Conservation (phyloP, 768 basidiomycete species). For the Jaapia argillacea region DNA sequence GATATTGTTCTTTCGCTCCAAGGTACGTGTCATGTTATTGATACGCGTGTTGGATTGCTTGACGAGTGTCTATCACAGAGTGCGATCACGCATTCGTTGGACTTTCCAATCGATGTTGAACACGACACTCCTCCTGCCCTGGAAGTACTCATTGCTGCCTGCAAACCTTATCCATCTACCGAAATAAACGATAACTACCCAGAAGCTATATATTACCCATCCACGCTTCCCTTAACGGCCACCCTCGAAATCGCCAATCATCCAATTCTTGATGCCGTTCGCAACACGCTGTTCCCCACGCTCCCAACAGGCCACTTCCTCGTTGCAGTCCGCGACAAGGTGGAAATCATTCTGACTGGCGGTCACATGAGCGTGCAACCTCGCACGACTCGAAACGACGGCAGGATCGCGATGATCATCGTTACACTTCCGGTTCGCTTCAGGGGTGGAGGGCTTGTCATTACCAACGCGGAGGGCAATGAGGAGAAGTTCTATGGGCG, state of each 20-base stretch:
- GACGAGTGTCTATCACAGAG: slow-evolving; percentile 30
- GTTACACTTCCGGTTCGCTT: slow-evolving; percentile 69
- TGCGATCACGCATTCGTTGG: slow-evolving; percentile 70
- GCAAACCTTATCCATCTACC: slow-evolving; percentile 51
- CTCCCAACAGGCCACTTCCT: slow-evolving; percentile 63
- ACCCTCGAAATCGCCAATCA: slow-evolving; percentile 76
- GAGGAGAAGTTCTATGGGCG: slow-evolving; percentile 56
- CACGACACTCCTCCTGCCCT: slow-evolving; percentile 68
- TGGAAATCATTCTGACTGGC: slow-evolving; percentile 59
- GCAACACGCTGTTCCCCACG: slow-evolving; percentile 60
- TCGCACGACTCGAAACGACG: slow-evolving; percentile 46
- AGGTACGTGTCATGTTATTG: slow-evolving; percentile 31
- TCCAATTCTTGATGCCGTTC: slow-evolving; percentile 71
- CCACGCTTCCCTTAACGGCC: slow-evolving; percentile 60
- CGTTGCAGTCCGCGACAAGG: slow-evolving; percentile 52
- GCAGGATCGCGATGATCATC: slow-evolving; percentile 61
- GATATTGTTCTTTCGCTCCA: slow-evolving; percentile 70
- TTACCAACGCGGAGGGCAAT: slow-evolving; percentile 43
- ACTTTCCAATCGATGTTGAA: slow-evolving; percentile 74
- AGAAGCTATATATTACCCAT: slow-evolving; percentile 65
- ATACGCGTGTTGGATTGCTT: neutral
- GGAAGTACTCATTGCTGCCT: slow-evolving; percentile 69
- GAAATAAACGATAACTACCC: slow-evolving; percentile 37
- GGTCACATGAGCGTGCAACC: slow-evolving; percentile 48
- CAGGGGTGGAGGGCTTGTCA: slow-evolving; percentile 54